Conservation (phyloP, 2,329 filamentous ascomycete species). For the Colletotrichum sp. region DNA sequence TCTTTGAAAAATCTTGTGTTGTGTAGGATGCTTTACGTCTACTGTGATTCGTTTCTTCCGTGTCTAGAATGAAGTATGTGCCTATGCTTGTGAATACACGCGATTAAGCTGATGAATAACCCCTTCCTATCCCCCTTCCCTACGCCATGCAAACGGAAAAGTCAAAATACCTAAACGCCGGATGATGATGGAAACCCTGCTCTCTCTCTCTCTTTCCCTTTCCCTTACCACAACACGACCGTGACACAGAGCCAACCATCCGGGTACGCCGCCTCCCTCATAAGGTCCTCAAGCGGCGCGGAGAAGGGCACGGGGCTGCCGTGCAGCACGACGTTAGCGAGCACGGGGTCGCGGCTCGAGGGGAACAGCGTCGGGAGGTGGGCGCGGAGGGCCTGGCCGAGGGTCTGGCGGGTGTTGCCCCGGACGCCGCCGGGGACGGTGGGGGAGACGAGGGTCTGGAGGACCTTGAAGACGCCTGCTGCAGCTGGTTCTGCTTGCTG, state of each 20-base stretch:
- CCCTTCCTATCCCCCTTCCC: too few relatives aligned
- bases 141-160: not conserved
- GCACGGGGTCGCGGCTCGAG: constrained; percentile 80
- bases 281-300: constrained; percentile 82
- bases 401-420: constrained; percentile 48
- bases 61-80: not conserved
- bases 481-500: constrained; percentile 6
- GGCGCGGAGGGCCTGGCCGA: constrained; percentile 79
- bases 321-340: constrained; percentile 86
- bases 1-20: not conserved
- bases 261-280: constrained; percentile 82
- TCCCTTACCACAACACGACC: constrained; percentile 68
- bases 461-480: constrained; percentile 67
- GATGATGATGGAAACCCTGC: not conserved
- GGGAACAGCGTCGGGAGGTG: constrained; percentile 86
- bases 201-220: not conserved
- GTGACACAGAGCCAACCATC: constrained; percentile 92
- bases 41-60: not conserved
- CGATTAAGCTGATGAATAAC: not conserved
- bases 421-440: constrained; percentile 36
- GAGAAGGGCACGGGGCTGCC: constrained; percentile 82
- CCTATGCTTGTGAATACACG: not conserved
- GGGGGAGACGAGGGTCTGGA: constrained; percentile 76
- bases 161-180: not conserved
- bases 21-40: not conserved